phyloP scores from a whole-genome alignment of 2,329 filamentous ascomycete species.

The Penicillium brevicompactum region DNA sequence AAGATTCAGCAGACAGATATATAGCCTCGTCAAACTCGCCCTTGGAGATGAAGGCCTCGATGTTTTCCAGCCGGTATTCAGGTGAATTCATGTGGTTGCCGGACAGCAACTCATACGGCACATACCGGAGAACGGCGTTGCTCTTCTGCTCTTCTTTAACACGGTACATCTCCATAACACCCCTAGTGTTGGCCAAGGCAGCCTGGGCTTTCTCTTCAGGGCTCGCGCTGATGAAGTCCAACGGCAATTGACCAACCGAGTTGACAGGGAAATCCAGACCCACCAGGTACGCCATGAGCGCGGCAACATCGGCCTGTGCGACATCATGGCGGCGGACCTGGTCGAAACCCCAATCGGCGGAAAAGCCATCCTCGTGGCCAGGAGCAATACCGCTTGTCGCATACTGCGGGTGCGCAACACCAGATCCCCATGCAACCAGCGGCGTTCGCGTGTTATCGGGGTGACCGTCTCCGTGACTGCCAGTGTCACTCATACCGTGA shows the following conservation, averaged over 20 bases:
- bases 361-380: slow-evolving; percentile 86
- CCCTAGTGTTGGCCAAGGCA: slow-evolving; percentile 78
- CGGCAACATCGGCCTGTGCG: slow-evolving; percentile 88
- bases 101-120: slow-evolving; percentile 71
- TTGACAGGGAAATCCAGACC: slow-evolving; percentile 92
- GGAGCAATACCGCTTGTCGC: slow-evolving; percentile 60
- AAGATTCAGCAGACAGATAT: slow-evolving; percentile 72
- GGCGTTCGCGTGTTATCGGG: slow-evolving; percentile 96
- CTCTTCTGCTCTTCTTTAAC: slow-evolving; percentile 90
- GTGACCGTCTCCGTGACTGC: slow-evolving; percentile 97
- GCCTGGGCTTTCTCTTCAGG: slow-evolving; percentile 80
- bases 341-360: slow-evolving; percentile 82
- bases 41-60: slow-evolving; percentile 67
- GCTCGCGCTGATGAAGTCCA: slow-evolving; percentile 75
- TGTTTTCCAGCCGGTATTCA: slow-evolving; percentile 67
- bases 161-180: slow-evolving; percentile 92
- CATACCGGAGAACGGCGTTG: slow-evolving; percentile 73
- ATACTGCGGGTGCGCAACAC: slow-evolving; percentile 73
- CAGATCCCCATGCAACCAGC: slow-evolving; percentile 89
- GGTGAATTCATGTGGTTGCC: slow-evolving; percentile 61
- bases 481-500: slow-evolving; percentile 99
- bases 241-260: slow-evolving; percentile 88
- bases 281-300: slow-evolving; percentile 90
- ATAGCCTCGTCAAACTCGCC: slow-evolving; percentile 77
- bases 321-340: slow-evolving; percentile 86